phyloP scores from a whole-genome alignment of 148 eudicot genomes.

The Cornus florida region DNA sequence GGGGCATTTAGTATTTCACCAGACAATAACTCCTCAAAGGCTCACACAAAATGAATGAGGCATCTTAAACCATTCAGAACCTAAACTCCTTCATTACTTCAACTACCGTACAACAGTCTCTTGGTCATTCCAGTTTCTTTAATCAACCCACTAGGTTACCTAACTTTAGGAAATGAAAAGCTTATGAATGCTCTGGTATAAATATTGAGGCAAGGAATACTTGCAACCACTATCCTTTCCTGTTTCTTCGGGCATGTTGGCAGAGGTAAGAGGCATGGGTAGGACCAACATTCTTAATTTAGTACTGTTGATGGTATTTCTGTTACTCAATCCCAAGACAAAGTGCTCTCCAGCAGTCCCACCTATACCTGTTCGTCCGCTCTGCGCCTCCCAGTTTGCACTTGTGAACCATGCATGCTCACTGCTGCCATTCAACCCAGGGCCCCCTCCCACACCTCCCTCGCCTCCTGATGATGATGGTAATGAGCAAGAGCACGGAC shows the following conservation, averaged over 20 bases:
- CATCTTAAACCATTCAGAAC: conserved; percentile 27
- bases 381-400: conserved; percentile 63
- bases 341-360: conserved; percentile 23
- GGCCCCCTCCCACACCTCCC: conserved; percentile 38
- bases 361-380: conserved; percentile 38
- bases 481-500: neutral
- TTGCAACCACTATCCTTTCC: conserved; percentile 8
- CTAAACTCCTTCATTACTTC: conserved; percentile 19
- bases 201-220: conserved; percentile 19
- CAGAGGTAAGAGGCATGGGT: conserved; percentile 32
- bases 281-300: conserved; percentile 14
- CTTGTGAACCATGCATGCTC: conserved; percentile 78
- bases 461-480: neutral
- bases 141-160: conserved; percentile 26
- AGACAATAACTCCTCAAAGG: conserved; percentile 30
- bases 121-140: conserved; percentile 22
- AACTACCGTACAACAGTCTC: conserved; percentile 12
- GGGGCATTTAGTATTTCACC: neutral
- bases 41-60: conserved; percentile 42
- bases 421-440: conserved; percentile 38
- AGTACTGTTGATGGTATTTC: conserved; percentile 22
- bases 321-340: conserved; percentile 30
- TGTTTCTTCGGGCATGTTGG: conserved; percentile 1
- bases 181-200: conserved; percentile 44
- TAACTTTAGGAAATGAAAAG: conserved; percentile 37